Evolutionary conservation across 805 yeast species (phyloP).

Genomic region (Phaffomyces antillensis): DNA sequence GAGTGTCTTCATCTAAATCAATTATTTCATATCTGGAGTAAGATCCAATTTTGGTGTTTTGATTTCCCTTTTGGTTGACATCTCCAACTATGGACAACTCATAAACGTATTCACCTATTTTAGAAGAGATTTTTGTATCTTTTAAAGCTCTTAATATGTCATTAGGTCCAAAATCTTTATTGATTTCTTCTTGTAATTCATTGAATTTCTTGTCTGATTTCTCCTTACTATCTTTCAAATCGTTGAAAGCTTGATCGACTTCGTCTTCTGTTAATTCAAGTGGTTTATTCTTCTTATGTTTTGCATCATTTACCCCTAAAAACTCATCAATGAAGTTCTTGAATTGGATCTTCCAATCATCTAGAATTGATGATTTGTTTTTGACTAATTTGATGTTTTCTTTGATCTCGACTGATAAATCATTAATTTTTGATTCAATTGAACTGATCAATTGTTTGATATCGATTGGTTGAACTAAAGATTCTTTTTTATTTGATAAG

Average conservation of each 20-base stretch:
- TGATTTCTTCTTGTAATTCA: conserved; percentile 7
- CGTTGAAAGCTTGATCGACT: conserved; percentile 7
- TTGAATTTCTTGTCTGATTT: conserved; percentile 15
- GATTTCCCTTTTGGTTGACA: conserved; percentile 48
- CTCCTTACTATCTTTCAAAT: conserved; percentile 7
- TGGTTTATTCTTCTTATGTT: conserved; percentile 8
- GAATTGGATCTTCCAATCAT: background rate
- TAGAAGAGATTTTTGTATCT: conserved; percentile 38
- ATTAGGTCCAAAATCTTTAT: conserved; percentile 46
- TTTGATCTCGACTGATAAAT: background rate
- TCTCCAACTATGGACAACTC: conserved; percentile 51
- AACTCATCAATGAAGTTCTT: background rate
- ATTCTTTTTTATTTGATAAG: conserved; percentile 2
- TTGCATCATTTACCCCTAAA: too few relatives aligned
- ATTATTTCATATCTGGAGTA: conserved; percentile 23
- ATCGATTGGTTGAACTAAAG: background rate
- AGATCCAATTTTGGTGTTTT: conserved; percentile 45
- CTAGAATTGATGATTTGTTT: background rate
- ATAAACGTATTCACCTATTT: conserved; percentile 68
- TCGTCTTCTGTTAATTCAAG: conserved; percentile 5
- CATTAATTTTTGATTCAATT: conserved; percentile 6
- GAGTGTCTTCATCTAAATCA: conserved; percentile 25
- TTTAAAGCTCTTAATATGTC: conserved; percentile 57
- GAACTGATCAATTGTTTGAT: too few relatives aligned
- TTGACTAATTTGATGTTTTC: background rate